Percentiles rank a stretch among this genome's conserved stretches.
Conservation (phyloP, 1,139 yeast species). For the Yamadazyma diospyri region DNA sequence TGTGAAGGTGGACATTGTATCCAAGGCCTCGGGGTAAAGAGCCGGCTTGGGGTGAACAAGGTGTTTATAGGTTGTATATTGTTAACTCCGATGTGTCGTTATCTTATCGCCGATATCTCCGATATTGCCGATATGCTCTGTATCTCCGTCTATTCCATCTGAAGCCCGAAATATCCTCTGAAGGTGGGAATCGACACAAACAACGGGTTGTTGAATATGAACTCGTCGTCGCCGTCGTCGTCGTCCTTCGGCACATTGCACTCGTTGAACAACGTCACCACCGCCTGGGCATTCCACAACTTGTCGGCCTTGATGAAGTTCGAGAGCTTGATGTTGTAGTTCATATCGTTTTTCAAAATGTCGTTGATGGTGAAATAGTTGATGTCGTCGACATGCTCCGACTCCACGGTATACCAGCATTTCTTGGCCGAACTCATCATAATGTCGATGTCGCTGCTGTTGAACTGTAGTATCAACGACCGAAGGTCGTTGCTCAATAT, state of each 20-base stretch:
- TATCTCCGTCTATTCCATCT: slow-evolving; percentile 8
- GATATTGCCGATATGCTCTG: no score
- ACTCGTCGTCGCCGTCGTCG: slow-evolving; percentile 4
- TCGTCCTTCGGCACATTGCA: slow-evolving; percentile 11
- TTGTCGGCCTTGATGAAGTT: slow-evolving; percentile 10
- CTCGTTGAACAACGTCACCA: slow-evolving; percentile 10
- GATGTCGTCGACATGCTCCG: slow-evolving; percentile 5
- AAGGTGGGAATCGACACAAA: slow-evolving; percentile 7
- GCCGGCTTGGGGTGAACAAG: no score
- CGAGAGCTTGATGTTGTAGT: slow-evolving; percentile 7
- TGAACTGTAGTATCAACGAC: slow-evolving; percentile 3
- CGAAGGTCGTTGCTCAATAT: slow-evolving; percentile 9
- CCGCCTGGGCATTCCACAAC: slow-evolving; percentile 10
- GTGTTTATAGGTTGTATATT: no score
- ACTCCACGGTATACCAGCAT: slow-evolving; percentile 7
- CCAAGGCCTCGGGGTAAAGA: slow-evolving; percentile 6
- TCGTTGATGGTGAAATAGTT: slow-evolving; percentile 10
- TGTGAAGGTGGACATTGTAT: slow-evolving; percentile 8
- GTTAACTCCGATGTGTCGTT: no score
- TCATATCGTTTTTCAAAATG: slow-evolving; percentile 7
- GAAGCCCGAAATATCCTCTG: slow-evolving; percentile 5
- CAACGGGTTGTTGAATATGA: slow-evolving; percentile 7
- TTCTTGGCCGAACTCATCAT: slow-evolving; percentile 5
- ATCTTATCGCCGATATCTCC: no score
- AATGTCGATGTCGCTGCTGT: slow-evolving; percentile 3